These are phyloP conservation scores for Scutellaria barbata DNA, from an alignment of 257 asterid species.

Conservation along the genomic window DNA sequence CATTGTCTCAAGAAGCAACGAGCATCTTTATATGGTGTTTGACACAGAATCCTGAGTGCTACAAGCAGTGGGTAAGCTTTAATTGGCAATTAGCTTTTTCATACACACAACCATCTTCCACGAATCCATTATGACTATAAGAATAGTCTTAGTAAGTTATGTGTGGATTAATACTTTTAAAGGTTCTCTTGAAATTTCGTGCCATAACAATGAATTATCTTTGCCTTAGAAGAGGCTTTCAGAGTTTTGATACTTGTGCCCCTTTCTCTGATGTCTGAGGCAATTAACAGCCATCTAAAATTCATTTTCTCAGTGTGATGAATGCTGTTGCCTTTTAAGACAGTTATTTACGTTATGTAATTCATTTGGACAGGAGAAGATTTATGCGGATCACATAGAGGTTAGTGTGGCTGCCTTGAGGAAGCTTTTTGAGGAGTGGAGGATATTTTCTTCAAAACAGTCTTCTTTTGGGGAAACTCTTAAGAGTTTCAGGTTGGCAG, in stretches of 20 bases:
- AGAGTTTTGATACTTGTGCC: not conserved
- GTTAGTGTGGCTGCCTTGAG: conserved; percentile 62
- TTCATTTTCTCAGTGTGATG: conserved; percentile 5
- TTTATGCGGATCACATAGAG: conserved; percentile 65
- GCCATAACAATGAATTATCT: too few species aligned
- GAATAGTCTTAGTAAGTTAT: conserved; percentile 10
- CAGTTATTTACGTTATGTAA: not conserved
- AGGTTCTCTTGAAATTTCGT: conserved; percentile 15
- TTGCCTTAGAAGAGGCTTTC: too few species aligned
- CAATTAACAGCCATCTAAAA: not conserved
- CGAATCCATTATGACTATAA: not conserved
- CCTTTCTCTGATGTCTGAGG: not conserved
- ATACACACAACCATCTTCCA: too few species aligned
- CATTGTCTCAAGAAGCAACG: conserved; percentile 67
- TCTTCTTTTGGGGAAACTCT: conserved; percentile 64
- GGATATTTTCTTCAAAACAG: conserved; percentile 49
- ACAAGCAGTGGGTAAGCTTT: conserved; percentile 78
- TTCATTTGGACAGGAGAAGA: conserved; percentile 56
- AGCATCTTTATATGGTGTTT: conserved; percentile 78
- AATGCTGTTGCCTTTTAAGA: not conserved
- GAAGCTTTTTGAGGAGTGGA: conserved; percentile 69
- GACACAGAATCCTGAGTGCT: conserved; percentile 76
- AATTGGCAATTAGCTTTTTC: too few species aligned
- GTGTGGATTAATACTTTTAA: not conserved
- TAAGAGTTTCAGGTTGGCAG: conserved; percentile 59